These are phyloP conservation scores for Tylopilus subfusipes DNA, from an alignment of 768 basidiomycete genomes.

Conservation along the genomic window DNA sequence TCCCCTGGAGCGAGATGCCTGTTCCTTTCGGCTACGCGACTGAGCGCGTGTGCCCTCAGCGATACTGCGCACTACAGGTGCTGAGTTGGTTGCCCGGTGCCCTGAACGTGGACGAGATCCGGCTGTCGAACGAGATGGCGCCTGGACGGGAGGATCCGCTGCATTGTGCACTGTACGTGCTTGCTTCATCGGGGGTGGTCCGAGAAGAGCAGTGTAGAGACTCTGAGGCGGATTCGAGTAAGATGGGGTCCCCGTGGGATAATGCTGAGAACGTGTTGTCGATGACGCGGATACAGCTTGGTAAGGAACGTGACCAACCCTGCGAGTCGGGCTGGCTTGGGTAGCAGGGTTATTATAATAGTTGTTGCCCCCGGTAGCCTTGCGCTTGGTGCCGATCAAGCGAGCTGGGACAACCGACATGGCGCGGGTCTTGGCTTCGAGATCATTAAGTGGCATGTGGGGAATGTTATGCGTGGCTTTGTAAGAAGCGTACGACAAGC, in stretches of 20 bases:
- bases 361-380: conserved; percentile 38
- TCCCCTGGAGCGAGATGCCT: conserved; percentile 34
- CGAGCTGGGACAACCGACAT: conserved; percentile 47
- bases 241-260: conserved; percentile 36
- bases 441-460: conserved; percentile 61
- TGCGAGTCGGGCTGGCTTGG: conserved; percentile 39
- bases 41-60: conserved; percentile 47
- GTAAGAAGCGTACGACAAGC: conserved; percentile 80
- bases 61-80: conserved; percentile 37
- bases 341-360: conserved; percentile 52
- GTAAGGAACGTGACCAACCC: conserved; percentile 48
- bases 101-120: conserved; percentile 29
- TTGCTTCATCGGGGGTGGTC: conserved; percentile 70
- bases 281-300: conserved; percentile 24
- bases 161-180: conserved; percentile 79
- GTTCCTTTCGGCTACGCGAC: conserved; percentile 41
- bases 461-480: conserved; percentile 75
- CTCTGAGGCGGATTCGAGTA: conserved; percentile 48
- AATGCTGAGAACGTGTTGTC: conserved; percentile 38
- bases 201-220: conserved; percentile 71
- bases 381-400: conserved; percentile 58
- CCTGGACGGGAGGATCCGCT: conserved; percentile 60
- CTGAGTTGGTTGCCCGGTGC: conserved; percentile 12
- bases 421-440: conserved; percentile 56
- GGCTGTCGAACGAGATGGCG: conserved; percentile 37